These are phyloP conservation scores for Scenedesmus sp. DNA, from an alignment of 163 green algal genomes.

Conservation along the genomic window DNA sequence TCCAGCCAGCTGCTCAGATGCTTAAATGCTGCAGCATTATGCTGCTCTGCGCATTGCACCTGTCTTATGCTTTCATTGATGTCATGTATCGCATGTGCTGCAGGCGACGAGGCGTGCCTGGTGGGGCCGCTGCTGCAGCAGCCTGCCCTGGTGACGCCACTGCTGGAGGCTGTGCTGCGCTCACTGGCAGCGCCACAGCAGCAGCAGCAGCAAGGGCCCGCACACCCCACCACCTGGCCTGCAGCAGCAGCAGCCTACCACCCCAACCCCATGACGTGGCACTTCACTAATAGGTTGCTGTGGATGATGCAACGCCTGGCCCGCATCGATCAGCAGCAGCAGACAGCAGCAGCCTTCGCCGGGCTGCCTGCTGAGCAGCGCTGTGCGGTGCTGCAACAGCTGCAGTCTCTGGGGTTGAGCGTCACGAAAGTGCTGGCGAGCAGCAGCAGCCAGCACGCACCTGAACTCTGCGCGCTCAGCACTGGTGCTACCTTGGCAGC, in stretches of 20 bases:
- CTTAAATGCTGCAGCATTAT: too few species aligned
- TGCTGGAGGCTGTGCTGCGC: background rate
- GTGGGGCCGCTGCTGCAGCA: background rate
- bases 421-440: background rate
- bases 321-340: background rate
- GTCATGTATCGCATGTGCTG: background rate
- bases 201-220: background rate
- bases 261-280: background rate
- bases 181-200: background rate
- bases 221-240: background rate
- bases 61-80: too few species aligned
- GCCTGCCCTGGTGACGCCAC: background rate
- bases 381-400: background rate
- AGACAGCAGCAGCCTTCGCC: background rate
- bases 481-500: background rate
- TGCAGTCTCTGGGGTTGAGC: background rate
- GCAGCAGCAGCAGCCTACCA: background rate
- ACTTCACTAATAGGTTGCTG: background rate
- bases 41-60: too few species aligned
- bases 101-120: background rate
- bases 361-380: background rate
- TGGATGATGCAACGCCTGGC: background rate
- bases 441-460: background rate
- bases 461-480: background rate
- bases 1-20: too few species aligned